phyloP scores from a whole-genome alignment of 2,329 filamentous ascomycete species.

The Neonectria neomacrospora region DNA sequence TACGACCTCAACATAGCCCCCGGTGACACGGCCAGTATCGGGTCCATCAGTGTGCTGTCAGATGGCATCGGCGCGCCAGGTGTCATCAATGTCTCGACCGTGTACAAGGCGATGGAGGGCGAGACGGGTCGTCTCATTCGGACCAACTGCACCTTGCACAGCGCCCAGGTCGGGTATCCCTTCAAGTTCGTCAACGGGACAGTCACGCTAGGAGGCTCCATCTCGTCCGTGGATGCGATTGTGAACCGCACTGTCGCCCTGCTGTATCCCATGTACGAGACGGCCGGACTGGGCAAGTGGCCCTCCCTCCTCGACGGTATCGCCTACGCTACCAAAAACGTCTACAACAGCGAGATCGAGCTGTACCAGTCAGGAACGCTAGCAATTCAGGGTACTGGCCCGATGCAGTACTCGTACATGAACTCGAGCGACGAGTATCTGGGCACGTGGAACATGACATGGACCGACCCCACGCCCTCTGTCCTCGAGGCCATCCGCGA shows the following conservation, averaged over 20 bases:
- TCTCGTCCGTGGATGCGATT: not conserved
- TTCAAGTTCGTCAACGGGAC: constrained; percentile 15
- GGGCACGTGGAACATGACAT: constrained; percentile 17
- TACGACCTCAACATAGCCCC: not conserved
- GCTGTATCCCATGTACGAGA: constrained; percentile 1
- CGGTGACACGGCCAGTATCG: constrained; percentile 8
- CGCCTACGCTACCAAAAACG: constrained; percentile 5
- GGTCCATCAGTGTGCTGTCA: not conserved
- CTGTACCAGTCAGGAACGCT: constrained; percentile 8
- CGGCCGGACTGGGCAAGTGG: constrained; percentile 2
- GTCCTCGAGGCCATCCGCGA: constrained; percentile 14
- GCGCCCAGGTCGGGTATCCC: constrained; percentile 12
- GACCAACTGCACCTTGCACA: constrained; percentile 18
- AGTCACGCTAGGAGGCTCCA: not conserved
- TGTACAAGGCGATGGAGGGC: constrained; percentile 4
- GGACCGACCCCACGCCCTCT: constrained; percentile 12
- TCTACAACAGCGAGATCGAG: constrained; percentile 10
- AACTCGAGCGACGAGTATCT: constrained; percentile 10
- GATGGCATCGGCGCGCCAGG: constrained; percentile 2
- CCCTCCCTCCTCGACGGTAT: constrained; percentile 12
- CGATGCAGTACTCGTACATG: constrained; percentile 21
- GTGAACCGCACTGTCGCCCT: constrained; percentile 4
- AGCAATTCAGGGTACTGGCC: constrained; percentile 1
- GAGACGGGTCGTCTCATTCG: constrained; percentile 8
- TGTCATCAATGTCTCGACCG: constrained; percentile 3